Evolutionary conservation across 2,329 filamentous ascomycete genomes (phyloP), one percentile per base, ranked within the genome.

Genomic region (Chrysoporthe cubensis): DNA sequence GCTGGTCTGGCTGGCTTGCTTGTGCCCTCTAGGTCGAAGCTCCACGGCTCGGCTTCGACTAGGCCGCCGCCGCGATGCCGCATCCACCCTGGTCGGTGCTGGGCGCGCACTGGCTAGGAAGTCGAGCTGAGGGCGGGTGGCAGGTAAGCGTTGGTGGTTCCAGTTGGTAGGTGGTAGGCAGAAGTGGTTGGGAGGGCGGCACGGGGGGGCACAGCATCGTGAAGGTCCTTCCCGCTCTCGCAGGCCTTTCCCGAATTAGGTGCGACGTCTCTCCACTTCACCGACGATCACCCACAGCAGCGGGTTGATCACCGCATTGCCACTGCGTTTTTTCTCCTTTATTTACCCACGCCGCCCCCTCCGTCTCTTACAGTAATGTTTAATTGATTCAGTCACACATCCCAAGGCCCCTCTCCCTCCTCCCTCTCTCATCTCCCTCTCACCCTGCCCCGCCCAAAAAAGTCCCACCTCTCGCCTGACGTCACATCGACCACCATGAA

Each of bases 401-500:
- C 50, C 13, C 50, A 54, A 54, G 32, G 4, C 26, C 13, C 50
- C 50, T 54, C 50, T 26, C 26, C 14, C 32, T 26, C 14, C 16
- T 16, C 14, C 21, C 6, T 4, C 26, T 34, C 26, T 48, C 50
- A 16, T 2, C 50, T 54, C 50, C 50, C 9, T 8, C 21, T 54
- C 26, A 26, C 26, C 50, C 3, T 54, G 11, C 50, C 32, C 50
- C 50, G 32, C 13, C 26, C 26, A 0, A 26, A 26, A 26, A 40
- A 40, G 37, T 7, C 26, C 26, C 37, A 40, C 26, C 46, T 11
- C 46, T 50, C 46, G 14, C 46, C 14, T n/a, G n/a, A 21, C 61
- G 62, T 68, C 37, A 65, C 62, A 48, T 34, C 37, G 32, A 66
- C 42, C 70, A 59, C 62, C 64, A 71, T 68, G 77, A 78, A 74